These are phyloP conservation scores for Sugiyamaella novakii DNA, from an alignment of 1,139 yeast species.

Conservation along the genomic window DNA sequence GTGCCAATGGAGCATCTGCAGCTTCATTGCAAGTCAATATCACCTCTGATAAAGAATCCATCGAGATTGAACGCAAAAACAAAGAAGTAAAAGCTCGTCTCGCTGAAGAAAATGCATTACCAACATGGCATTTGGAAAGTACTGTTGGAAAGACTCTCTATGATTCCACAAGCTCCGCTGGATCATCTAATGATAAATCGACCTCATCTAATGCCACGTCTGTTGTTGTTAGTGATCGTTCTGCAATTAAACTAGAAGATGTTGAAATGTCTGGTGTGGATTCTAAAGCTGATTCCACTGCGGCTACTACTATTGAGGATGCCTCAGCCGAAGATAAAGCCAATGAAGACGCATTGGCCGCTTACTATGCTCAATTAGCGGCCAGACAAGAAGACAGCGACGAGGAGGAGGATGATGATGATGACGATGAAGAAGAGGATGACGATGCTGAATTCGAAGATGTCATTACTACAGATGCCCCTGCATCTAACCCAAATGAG, in stretches of 20 bases:
- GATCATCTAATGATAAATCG: conserved; percentile 36
- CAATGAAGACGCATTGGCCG: conserved; percentile 72
- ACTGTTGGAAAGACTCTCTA: conserved; percentile 66
- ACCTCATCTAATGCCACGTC: not conserved
- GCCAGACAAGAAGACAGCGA: conserved; percentile 63
- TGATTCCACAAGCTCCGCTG: conserved; percentile 52
- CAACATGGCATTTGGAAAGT: conserved; percentile 92
- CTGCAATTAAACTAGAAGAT: conserved; percentile 18
- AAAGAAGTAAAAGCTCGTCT: conserved; percentile 60
- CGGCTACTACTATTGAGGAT: conserved; percentile 41
- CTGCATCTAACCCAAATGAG: conserved; percentile 19
- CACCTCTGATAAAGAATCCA: conserved; percentile 85
- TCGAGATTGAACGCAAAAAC: conserved; percentile 56
- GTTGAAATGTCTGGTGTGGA: conserved; percentile 29
- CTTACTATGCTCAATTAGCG: conserved; percentile 73
- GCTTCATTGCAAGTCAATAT: conserved; percentile 81
- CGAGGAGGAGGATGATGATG: conserved; percentile 46
- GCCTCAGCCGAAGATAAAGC: conserved; percentile 37
- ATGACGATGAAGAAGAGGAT: conserved; percentile 37
- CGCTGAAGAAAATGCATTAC: conserved; percentile 88
- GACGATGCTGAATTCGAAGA: conserved; percentile 62
- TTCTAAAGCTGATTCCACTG: conserved; percentile 46
- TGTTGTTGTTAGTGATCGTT: conserved; percentile 6
- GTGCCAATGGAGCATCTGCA: conserved; percentile 30
- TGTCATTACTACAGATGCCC: conserved; percentile 40